phyloP scores from a whole-genome alignment of 2,329 filamentous ascomycete genomes.

The Beauveria varroae region DNA sequence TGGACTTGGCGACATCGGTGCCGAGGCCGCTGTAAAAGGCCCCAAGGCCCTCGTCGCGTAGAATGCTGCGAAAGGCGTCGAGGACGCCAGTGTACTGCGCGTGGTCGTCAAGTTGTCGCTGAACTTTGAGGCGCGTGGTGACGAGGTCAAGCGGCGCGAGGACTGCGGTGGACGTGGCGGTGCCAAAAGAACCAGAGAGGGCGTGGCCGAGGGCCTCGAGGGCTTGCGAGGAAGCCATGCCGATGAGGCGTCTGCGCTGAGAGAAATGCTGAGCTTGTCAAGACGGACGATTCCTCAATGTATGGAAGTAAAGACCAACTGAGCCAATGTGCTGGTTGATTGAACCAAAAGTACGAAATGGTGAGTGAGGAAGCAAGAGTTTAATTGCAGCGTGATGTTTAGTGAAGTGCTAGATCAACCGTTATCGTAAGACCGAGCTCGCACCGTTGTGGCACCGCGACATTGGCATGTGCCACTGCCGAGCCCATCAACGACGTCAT shows the following conservation, averaged over 20 bases:
- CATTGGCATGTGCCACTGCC: neutral
- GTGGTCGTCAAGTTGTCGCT: slow-evolving; percentile 47
- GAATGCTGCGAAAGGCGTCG: slow-evolving; percentile 66
- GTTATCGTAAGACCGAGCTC: neutral
- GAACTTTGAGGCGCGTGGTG: slow-evolving; percentile 74
- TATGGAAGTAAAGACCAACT: too few relatives aligned
- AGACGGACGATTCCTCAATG: neutral
- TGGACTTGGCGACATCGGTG: slow-evolving; percentile 58
- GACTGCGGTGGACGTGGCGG: slow-evolving; percentile 68
- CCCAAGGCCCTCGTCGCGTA: slow-evolving; percentile 60
- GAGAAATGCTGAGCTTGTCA: neutral
- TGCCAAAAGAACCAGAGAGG: slow-evolving; percentile 68
- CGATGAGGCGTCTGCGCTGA: neutral
- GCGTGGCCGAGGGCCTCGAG: slow-evolving; percentile 77
- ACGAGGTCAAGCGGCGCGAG: slow-evolving; percentile 79
- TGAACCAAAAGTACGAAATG: too few relatives aligned
- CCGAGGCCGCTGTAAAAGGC: slow-evolving; percentile 64
- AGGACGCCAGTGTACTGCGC: slow-evolving; percentile 55
- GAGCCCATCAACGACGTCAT: neutral
- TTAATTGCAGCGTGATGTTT: neutral
- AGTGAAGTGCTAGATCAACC: neutral
- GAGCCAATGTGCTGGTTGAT: neutral
- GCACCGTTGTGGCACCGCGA: neutral
- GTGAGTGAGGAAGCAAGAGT: neutral
- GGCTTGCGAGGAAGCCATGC: slow-evolving; percentile 26